These are phyloP conservation scores for Paecilomyces sp. DNA, from an alignment of 2,329 filamentous ascomycete species.

Conservation along the genomic window DNA sequence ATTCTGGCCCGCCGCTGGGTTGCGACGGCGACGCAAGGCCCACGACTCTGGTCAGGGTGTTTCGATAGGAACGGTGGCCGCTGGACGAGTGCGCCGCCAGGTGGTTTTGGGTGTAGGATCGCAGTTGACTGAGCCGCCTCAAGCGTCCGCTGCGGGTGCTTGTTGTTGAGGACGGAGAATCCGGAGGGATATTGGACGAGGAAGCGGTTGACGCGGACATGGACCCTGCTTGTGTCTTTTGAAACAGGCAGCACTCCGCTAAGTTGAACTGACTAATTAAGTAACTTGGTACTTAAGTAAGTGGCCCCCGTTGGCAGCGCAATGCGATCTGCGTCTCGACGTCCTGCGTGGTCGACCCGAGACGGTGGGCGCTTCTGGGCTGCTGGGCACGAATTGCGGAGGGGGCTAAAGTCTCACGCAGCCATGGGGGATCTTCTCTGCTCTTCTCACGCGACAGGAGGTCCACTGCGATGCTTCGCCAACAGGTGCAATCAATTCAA, in stretches of 20 bases:
- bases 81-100: conserved; percentile 14
- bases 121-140: conserved; percentile 34
- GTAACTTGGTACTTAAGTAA: not conserved
- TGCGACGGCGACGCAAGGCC: conserved; percentile 24
- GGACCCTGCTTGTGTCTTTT: conserved; percentile 1
- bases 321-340: not conserved
- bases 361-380: not conserved
- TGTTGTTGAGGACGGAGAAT: conserved; percentile 9
- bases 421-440: not conserved
- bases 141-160: conserved; percentile 25
- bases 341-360: not conserved
- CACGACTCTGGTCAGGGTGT: conserved; percentile 30
- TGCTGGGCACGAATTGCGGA: not conserved
- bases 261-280: not conserved
- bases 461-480: not conserved
- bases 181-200: conserved; percentile 26
- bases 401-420: not conserved
- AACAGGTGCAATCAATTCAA: not conserved
- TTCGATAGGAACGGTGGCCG: conserved; percentile 23
- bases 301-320: not conserved
- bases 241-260: not conserved
- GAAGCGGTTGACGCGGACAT: conserved; percentile 29
- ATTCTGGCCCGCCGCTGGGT: conserved; percentile 15
- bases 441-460: not conserved
- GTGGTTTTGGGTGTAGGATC: conserved; percentile 29